Percentiles rank a stretch among this genome's conserved stretches.
phyloP scores from a whole-genome alignment of 768 basidiomycete species.

The Cystofilobasidium bisporidii region DNA sequence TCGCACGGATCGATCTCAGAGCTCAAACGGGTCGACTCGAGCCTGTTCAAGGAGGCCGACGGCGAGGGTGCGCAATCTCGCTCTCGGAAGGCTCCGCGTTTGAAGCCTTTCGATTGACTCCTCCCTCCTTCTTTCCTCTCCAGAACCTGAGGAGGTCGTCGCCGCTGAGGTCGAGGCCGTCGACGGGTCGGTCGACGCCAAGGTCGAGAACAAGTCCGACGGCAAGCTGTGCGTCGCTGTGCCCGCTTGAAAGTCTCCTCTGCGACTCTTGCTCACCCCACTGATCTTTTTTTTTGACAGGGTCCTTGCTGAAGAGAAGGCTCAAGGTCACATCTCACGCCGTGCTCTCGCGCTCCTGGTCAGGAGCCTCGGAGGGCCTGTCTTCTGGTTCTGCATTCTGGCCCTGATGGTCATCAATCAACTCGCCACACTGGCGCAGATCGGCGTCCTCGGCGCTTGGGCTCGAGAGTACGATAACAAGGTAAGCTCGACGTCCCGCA shows the following conservation, averaged over 20 bases:
- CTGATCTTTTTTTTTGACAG: background rate
- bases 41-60: background rate
- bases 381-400: constrained; percentile 30
- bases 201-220: constrained; percentile 3
- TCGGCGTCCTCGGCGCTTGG: constrained; percentile 1
- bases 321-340: constrained; percentile 19
- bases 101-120: too few species aligned
- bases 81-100: background rate
- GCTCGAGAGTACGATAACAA: background rate
- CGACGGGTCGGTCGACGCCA: constrained; percentile 20
- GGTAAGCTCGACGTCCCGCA: too few species aligned
- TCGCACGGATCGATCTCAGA: constrained; percentile 36
- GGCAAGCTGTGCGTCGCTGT: constrained; percentile 31
- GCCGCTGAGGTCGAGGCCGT: constrained; percentile 26
- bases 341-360: constrained; percentile 5
- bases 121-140: background rate
- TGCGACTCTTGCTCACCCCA: background rate
- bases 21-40: constrained; percentile 2
- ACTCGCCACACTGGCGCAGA: constrained; percentile 28
- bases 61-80: background rate
- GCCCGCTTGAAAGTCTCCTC: background rate
- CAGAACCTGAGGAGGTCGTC: constrained; percentile 7
- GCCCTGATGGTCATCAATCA: constrained; percentile 35
- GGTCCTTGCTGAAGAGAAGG: constrained; percentile 39
- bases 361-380: constrained; percentile 36